phyloP scores from a whole-genome alignment of 1,139 yeast species.

The Taphrina pruni region DNA sequence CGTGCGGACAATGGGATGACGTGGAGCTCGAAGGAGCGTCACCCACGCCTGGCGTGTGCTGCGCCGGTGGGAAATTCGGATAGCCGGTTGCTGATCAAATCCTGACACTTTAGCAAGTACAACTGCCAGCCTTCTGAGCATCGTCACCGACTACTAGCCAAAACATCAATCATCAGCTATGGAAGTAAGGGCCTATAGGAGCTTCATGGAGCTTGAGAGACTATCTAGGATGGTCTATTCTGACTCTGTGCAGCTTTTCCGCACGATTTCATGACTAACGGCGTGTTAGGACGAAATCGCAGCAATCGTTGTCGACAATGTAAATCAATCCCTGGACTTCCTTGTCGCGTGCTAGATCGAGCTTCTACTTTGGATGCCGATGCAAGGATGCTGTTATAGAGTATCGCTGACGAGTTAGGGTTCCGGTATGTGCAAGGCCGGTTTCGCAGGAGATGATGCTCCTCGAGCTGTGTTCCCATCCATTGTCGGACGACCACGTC shows the following conservation, averaged over 20 bases:
- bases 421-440: conserved; percentile 54
- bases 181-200: conserved; percentile 15
- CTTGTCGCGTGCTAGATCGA: neutral
- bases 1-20: conserved; percentile 7
- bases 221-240: neutral
- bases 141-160: conserved; percentile 28
- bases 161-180: conserved; percentile 27
- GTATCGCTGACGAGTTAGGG: conserved; percentile 24
- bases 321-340: neutral
- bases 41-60: conserved; percentile 4
- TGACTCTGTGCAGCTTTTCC: conserved; percentile 4
- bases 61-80: conserved; percentile 19
- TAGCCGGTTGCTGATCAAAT: conserved; percentile 27
- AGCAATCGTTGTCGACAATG: conserved; percentile 42
- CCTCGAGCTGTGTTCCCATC: conserved; percentile 99
- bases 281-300: conserved; percentile 38
- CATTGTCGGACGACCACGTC: conserved; percentile 99
- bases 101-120: conserved; percentile 32
- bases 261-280: conserved; percentile 12
- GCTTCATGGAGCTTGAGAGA: conserved; percentile 3
- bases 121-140: conserved; percentile 32
- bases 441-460: conserved; percentile 99
- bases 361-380: neutral
- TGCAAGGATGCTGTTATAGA: neutral
- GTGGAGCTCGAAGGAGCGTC: conserved; percentile 19